These are phyloP conservation scores for Candida ponderosae DNA, from an alignment of 805 yeast genomes.

Conservation along the genomic window DNA sequence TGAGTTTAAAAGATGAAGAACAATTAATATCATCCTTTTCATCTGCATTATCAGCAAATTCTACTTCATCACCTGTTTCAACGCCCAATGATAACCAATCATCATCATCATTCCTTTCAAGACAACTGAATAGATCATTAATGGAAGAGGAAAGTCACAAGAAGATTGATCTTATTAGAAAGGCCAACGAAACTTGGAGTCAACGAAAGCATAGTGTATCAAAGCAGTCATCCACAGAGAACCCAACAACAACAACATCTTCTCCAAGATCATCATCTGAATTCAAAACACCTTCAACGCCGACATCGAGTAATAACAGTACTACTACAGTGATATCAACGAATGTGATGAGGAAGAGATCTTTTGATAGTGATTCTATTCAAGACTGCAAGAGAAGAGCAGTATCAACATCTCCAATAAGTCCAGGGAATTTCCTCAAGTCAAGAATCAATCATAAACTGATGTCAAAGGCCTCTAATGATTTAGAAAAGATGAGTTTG, in stretches of 20 bases:
- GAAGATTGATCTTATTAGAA: constrained; percentile 19
- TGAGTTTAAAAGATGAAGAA: constrained; percentile 17
- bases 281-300: background rate
- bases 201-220: constrained; percentile 10
- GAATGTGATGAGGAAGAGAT: constrained; percentile 10
- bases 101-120: background rate
- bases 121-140: background rate
- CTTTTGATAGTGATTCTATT: constrained; percentile 10
- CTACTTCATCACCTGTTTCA: too few species aligned
- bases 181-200: constrained; percentile 22
- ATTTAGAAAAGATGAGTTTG: constrained; percentile 17
- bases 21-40: background rate
- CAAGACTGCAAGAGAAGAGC: constrained; percentile 17
- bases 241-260: background rate
- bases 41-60: too few species aligned
- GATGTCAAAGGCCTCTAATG: constrained; percentile 15
- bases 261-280: background rate
- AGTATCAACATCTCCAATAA: constrained; percentile 19
- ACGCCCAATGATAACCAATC: background rate
- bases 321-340: background rate
- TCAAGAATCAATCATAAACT: constrained; percentile 14
- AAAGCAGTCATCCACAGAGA: background rate
- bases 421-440: constrained; percentile 6
- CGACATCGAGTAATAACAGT: background rate
- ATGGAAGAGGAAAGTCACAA: constrained; percentile 4